Base-by-base conservation (phyloP, 495 filamentous ascomycete species). In the Penicillium canescens region DNA sequence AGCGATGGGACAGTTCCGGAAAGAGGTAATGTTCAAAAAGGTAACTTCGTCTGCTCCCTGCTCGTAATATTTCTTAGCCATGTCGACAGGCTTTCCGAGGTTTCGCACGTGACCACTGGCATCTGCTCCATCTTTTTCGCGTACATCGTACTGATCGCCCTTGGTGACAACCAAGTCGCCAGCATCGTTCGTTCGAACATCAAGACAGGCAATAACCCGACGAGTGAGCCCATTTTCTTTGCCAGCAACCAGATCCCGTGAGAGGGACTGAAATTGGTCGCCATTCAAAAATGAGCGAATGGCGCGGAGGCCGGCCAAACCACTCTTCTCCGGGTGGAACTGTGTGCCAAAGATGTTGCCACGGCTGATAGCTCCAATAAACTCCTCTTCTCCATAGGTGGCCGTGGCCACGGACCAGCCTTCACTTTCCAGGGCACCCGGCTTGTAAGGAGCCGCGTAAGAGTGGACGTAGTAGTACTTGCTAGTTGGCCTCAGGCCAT, bases 401-500 rank as follows among this genome's bases (percentile, higher is more conserved):
- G 85, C 93, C 3, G 87, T 93, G 12, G 95, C 94, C 12, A 97
- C 87, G 1, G 82, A 84, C 92, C 94, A 97, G 3, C 91, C 94
- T 13, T 86, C 80, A 52, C 74, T 73, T 61, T 94, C 91, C 12
- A 94, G 73, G 37, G 85, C 76, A 6, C 84, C 90, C 51, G 82
- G 72, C 45, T 68, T 70, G 65, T 96, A 92, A 0, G 86, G 87
- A 16, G 86, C 86, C 48, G 92, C 93, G 64, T 96, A 98, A 1
- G 90, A 91, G 72, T 98, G 94, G 33, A 98, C 92, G 61, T 98
- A 98, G 68, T 98, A 98, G 77, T 98, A 98, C 68, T 98, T 97
- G 69, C 90, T 96, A 58, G 75, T 75, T 4, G 89, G 84, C 40
- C 79, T 68, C 43, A 98, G 69, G 38, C 88, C 92, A 66, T 89